Evolutionary conservation across 805 yeast species (phyloP).

Genomic region (Zygosaccharomyces pseudorouxii): DNA sequence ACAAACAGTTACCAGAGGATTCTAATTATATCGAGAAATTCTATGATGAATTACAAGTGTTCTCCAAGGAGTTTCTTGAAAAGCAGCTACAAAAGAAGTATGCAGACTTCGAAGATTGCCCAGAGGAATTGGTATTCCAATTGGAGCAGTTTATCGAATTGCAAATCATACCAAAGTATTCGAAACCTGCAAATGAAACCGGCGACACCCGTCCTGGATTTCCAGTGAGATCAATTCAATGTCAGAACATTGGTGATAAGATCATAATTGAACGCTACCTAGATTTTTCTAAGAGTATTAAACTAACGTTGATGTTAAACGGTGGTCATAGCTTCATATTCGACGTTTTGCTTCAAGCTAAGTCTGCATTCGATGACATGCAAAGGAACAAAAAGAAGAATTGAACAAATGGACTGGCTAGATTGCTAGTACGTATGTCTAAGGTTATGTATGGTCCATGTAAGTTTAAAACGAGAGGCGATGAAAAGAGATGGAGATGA

Average conservation of each 20-base stretch:
- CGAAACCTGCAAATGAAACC: slow-evolving; percentile 5
- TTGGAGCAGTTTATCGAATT: slow-evolving; percentile 38
- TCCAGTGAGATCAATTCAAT: slow-evolving; percentile 9
- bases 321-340: slow-evolving; percentile 57
- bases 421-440: too few species aligned
- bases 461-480: not conserved
- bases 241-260: slow-evolving; percentile 17
- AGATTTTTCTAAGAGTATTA: slow-evolving; percentile 41
- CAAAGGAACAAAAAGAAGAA: slow-evolving; percentile 5
- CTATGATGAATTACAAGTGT: slow-evolving; percentile 38
- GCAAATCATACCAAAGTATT: slow-evolving; percentile 27
- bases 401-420: not conserved
- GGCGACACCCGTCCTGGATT: not conserved
- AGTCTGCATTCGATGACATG: slow-evolving; percentile 40
- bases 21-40: slow-evolving; percentile 49
- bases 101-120: slow-evolving; percentile 38
- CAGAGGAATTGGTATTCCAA: slow-evolving; percentile 38
- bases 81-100: slow-evolving; percentile 30
- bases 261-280: slow-evolving; percentile 29
- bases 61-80: slow-evolving; percentile 18
- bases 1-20: slow-evolving; percentile 50
- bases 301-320: slow-evolving; percentile 44
- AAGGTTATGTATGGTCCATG: too few species aligned
- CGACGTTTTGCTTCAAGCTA: slow-evolving; percentile 52
- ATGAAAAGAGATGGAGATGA: not conserved